Conservation (phyloP, 768 basidiomycete species). For the Melanogaster broomeanus region DNA sequence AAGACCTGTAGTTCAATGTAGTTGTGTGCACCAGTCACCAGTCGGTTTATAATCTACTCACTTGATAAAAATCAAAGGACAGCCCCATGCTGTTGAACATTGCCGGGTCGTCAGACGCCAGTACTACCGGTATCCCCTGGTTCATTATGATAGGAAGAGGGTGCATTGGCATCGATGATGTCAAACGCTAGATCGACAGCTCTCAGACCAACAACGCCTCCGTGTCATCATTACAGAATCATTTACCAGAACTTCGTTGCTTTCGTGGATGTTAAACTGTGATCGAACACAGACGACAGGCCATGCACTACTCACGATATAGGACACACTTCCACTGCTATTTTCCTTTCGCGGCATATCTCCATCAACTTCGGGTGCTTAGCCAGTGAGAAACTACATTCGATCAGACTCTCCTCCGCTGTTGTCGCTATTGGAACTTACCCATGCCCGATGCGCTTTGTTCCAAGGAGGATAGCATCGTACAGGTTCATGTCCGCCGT, state of each 20-base stretch:
- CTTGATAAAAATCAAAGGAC: slow-evolving; percentile 77
- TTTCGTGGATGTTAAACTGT: slow-evolving; percentile 20
- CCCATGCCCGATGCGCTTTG: slow-evolving; percentile 54
- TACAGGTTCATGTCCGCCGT: slow-evolving; percentile 47
- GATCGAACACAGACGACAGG: neutral
- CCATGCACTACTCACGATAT: slow-evolving; percentile 39
- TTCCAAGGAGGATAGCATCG: slow-evolving; percentile 50
- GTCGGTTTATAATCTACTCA: slow-evolving; percentile 20
- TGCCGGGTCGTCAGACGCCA: slow-evolving; percentile 73
- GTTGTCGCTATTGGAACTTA: slow-evolving; percentile 14
- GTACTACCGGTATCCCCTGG: slow-evolving; percentile 66
- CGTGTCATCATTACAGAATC: neutral
- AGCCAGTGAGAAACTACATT: slow-evolving; percentile 41
- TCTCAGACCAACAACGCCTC: neutral
- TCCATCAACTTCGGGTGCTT: slow-evolving; percentile 49
- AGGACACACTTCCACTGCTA: slow-evolving; percentile 49
- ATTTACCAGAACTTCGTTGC: slow-evolving; percentile 68
- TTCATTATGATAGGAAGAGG: slow-evolving; percentile 67
- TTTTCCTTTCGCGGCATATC: slow-evolving; percentile 40
- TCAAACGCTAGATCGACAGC: slow-evolving; percentile 50
- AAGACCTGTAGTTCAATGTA: slow-evolving; percentile 46
- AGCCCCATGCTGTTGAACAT: slow-evolving; percentile 75
- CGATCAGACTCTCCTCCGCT: neutral
- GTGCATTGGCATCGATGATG: slow-evolving; percentile 76
- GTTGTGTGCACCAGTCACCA: neutral